Conservation (phyloP, 1,139 yeast species). For the Kodamaea anthophila region DNA sequence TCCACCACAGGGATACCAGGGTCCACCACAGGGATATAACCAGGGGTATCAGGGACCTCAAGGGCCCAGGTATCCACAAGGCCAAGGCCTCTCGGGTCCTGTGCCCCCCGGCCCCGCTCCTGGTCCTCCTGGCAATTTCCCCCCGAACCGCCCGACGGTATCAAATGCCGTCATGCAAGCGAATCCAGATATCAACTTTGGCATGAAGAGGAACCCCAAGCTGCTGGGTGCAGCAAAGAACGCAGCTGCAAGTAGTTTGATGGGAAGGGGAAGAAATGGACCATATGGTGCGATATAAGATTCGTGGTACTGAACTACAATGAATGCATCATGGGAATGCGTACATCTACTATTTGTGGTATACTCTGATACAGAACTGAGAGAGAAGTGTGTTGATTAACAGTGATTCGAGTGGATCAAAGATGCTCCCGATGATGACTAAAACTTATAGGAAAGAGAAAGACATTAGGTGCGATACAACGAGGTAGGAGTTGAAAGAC, state of each 20-base stretch:
- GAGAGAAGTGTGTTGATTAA: too few species aligned
- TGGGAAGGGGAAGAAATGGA: slow-evolving; percentile 14
- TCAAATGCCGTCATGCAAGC: slow-evolving; percentile 44
- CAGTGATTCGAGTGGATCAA: too few species aligned
- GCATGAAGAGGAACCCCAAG: slow-evolving; percentile 5
- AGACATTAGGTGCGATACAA: too few species aligned
- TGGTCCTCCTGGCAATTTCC: slow-evolving; percentile 3
- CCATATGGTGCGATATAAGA: slow-evolving; percentile 11
- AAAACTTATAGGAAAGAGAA: too few species aligned
- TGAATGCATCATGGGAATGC: too few species aligned
- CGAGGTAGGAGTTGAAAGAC: too few species aligned
- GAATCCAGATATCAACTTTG: slow-evolving; percentile 43
- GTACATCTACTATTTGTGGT: too few species aligned
- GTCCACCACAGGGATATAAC: slow-evolving; percentile 13
- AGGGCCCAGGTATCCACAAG: slow-evolving; percentile 6
- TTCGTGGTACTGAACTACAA: too few species aligned
- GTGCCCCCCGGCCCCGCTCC: slow-evolving; percentile 7
- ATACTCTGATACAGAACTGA: too few species aligned
- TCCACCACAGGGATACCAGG: slow-evolving; percentile 9
- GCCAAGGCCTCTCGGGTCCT: too few species aligned
- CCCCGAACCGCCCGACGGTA: slow-evolving; percentile 22
- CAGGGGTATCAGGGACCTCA: slow-evolving; percentile 7
- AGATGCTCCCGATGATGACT: too few species aligned
- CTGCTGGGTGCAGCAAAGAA: slow-evolving; percentile 8
- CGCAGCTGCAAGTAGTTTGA: slow-evolving; percentile 11